Percentiles rank a stretch among this genome's conserved stretches.
Evolutionary conservation across 441 rosid genomes (phyloP).

Genomic region (Codiaeum variegatum): DNA sequence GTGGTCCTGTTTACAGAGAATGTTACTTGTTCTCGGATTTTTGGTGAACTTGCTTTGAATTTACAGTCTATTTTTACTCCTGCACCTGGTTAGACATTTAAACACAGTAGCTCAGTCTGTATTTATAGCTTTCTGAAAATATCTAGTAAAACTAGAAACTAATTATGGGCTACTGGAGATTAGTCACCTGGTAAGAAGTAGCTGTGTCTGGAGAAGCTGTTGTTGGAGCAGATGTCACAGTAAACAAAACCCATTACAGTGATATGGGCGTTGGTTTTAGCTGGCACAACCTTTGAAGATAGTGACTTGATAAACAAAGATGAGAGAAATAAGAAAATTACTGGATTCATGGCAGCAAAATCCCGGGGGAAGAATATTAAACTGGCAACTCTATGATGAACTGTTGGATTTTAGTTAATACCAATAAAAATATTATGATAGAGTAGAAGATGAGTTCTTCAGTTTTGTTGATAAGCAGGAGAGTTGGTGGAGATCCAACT

Average conservation of each 20-base stretch:
- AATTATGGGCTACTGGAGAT: conserved; percentile 6
- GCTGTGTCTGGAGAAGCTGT: conserved; percentile 89
- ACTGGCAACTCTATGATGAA: conserved; percentile 14
- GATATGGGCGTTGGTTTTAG: conserved; percentile 42
- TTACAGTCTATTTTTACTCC: conserved; percentile 83
- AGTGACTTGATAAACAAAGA: conserved; percentile 31
- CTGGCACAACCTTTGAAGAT: conserved; percentile 33
- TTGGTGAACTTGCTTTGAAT: conserved; percentile 56
- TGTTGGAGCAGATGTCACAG: conserved; percentile 94
- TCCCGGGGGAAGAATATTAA: conserved; percentile 12
- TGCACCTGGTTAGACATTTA: conserved; percentile 49
- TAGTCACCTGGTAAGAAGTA: conserved; percentile 80
- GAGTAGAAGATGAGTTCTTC: conserved; percentile 24
- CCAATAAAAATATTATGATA: conserved; percentile 24
- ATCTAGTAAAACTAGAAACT: conserved; percentile 2
- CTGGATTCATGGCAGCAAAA: conserved; percentile 35
- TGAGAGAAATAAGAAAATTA: conserved; percentile 35
- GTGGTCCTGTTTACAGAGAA: conserved; percentile 91
- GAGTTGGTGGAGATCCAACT: conserved; percentile 46
- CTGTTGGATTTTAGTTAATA: conserved; percentile 22
- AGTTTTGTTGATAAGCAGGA: conserved; percentile 30
- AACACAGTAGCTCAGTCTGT: background rate
- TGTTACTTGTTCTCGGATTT: conserved; percentile 52
- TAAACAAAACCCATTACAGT: conserved; percentile 87
- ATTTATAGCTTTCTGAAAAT: background rate